Evolutionary conservation across 1,139 yeast species (phyloP).

Genomic region (Saccharomycopsis crataegensis): DNA sequence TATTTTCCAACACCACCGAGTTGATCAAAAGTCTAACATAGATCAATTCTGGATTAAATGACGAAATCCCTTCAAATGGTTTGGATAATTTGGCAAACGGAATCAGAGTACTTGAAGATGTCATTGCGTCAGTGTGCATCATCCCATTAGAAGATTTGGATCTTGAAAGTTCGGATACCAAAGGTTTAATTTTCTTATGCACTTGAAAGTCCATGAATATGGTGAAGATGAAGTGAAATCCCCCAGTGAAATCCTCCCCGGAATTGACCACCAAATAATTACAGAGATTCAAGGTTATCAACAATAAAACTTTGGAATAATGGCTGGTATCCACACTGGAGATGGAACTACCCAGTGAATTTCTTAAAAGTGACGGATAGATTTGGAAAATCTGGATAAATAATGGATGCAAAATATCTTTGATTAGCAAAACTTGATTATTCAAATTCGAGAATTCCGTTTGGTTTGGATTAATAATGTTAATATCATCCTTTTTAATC

Average conservation of each 20-base stretch:
- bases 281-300: conserved; percentile 23
- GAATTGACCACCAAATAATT: conserved; percentile 51
- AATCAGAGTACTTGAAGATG: too few relatives aligned
- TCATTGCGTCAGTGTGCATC: neutral
- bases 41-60: conserved; percentile 27
- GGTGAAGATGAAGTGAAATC: conserved; percentile 45
- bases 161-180: neutral
- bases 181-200: conserved; percentile 26
- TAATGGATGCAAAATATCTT: conserved; percentile 19
- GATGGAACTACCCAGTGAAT: too few relatives aligned
- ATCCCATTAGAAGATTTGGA: neutral
- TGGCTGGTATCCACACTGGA: neutral
- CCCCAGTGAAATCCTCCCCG: conserved; percentile 51
- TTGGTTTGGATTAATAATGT: conserved; percentile 8
- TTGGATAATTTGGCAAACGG: neutral
- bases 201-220: conserved; percentile 55
- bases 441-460: neutral
- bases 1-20: conserved; percentile 44
- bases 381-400: conserved; percentile 16
- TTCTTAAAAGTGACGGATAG: conserved; percentile 9
- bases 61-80: neutral
- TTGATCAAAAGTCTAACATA: conserved; percentile 45
- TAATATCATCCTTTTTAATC: conserved; percentile 18
- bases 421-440: conserved; percentile 9
- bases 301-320: conserved; percentile 7